These are phyloP conservation scores for Ostreobium quekettii DNA, from an alignment of 139 green algal genomes.

Conservation along the genomic window DNA sequence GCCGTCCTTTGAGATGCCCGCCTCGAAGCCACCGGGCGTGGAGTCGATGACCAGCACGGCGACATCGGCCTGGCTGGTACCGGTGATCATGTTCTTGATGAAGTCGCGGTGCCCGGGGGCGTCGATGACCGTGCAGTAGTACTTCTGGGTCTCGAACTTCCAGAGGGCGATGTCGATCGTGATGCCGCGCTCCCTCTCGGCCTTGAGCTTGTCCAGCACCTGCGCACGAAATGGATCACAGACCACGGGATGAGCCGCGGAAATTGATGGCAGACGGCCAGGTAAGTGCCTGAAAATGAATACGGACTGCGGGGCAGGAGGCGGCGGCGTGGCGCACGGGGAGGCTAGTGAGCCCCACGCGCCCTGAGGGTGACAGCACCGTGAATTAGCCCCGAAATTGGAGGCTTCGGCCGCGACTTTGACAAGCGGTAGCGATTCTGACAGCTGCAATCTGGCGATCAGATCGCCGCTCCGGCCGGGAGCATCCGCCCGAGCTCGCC, in stretches of 20 bases:
- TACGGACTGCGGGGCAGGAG: background rate
- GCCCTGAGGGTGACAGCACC: no score
- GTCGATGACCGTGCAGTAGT: slow-evolving; percentile 63
- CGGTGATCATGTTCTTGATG: slow-evolving; percentile 96
- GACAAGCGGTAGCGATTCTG: no score
- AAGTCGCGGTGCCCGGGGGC: slow-evolving; percentile 84
- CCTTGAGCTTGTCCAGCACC: slow-evolving; percentile 70
- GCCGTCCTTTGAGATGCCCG: slow-evolving; percentile 65
- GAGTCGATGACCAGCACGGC: slow-evolving; percentile 77
- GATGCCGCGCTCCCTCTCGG: slow-evolving; percentile 63
- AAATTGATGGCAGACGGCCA: no score
- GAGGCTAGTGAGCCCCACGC: no score
- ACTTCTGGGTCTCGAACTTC: slow-evolving; percentile 24
- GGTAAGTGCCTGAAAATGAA: background rate
- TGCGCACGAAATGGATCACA: no score
- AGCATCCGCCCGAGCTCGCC: no score
- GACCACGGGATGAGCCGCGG: no score
- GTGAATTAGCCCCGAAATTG: no score
- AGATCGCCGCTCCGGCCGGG: no score
- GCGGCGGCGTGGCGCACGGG: no score
- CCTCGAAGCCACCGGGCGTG: slow-evolving; percentile 71
- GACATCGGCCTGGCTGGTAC: slow-evolving; percentile 66
- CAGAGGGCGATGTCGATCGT: slow-evolving; percentile 59
- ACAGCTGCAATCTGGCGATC: no score
- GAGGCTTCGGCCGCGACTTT: no score